Evolutionary conservation across 2,329 filamentous ascomycete species (phyloP).

Genomic region (Monilinia laxa): DNA sequence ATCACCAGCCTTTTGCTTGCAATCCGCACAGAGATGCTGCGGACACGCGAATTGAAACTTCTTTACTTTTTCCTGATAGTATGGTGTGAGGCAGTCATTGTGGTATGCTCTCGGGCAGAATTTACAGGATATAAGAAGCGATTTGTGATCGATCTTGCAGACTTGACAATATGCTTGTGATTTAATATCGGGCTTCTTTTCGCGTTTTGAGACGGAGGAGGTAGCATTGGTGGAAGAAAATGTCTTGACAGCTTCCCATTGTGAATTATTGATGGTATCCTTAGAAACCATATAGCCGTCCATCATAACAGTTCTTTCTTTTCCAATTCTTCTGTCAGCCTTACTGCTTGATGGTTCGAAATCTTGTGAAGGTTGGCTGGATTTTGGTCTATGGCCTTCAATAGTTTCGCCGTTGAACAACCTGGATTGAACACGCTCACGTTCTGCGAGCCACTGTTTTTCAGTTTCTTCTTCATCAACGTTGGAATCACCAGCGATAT

Average conservation of each 20-base stretch:
- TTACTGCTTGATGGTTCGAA: constrained; percentile 37
- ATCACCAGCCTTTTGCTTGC: constrained; percentile 50
- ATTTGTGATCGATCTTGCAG: constrained; percentile 49
- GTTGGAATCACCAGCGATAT: constrained; percentile 37
- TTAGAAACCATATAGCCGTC: constrained; percentile 57
- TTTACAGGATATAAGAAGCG: constrained; percentile 48
- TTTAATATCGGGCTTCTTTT: constrained; percentile 45
- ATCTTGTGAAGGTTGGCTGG: constrained; percentile 43
- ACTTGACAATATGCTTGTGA: constrained; percentile 54
- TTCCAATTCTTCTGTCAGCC: constrained; percentile 52
- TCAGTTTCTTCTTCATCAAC: constrained; percentile 48
- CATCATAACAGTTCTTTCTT: constrained; percentile 58
- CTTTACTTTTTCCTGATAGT: constrained; percentile 45
- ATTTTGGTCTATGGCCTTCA: constrained; percentile 37
- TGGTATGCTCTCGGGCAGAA: constrained; percentile 58
- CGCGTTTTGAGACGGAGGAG: constrained; percentile 49
- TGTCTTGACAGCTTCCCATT: constrained; percentile 59
- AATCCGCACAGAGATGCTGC: constrained; percentile 55
- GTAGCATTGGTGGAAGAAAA: constrained; percentile 55
- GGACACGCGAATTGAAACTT: constrained; percentile 53
- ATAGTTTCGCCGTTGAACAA: constrained; percentile 57
- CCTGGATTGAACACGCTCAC: constrained; percentile 57
- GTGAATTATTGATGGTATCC: constrained; percentile 51
- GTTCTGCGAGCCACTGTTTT: constrained; percentile 53
- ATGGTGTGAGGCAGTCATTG: constrained; percentile 47